Conservation (phyloP, 1,284 basidiomycete species). For the Prillingera fragicola region DNA sequence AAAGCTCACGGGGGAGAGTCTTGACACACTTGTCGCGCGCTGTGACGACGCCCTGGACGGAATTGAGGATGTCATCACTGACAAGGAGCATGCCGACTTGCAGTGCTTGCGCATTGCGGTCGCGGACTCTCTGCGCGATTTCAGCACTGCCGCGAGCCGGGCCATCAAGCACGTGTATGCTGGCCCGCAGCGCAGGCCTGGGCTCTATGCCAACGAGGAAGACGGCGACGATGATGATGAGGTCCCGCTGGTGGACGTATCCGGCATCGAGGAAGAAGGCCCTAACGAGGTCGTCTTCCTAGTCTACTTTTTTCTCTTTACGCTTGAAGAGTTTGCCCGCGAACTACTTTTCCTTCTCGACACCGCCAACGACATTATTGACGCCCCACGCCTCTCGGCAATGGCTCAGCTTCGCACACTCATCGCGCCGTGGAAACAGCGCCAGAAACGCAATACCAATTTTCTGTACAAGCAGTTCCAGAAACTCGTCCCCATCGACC, state of each 20-base stretch:
- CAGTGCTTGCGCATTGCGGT: constrained; percentile 58
- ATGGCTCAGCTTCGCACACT: constrained; percentile 32
- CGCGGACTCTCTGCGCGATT: constrained; percentile 62
- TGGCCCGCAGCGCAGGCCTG: constrained; percentile 46
- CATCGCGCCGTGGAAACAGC: constrained; percentile 13
- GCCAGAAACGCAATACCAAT: neutral
- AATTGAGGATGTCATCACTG: constrained; percentile 33
- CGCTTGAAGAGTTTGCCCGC: constrained; percentile 79
- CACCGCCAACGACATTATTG: constrained; percentile 59
- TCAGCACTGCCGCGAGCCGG: constrained; percentile 62
- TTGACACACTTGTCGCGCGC: constrained; percentile 70
- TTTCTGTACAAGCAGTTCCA: constrained; percentile 46
- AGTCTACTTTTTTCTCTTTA: constrained; percentile 81
- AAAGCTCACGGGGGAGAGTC: constrained; percentile 71
- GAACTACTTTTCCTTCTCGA: constrained; percentile 76
- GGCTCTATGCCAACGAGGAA: constrained; percentile 21
- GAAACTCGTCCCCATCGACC: constrained; percentile 58
- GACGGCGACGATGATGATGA: constrained; percentile 27
- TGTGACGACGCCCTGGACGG: constrained; percentile 39
- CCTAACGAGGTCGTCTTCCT: constrained; percentile 63
- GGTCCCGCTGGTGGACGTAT: too few species aligned
- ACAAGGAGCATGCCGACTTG: constrained; percentile 3
- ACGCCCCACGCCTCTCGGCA: constrained; percentile 22
- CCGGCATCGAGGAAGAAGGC: too few species aligned
- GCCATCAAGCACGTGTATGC: constrained; percentile 70